Conservation (phyloP, 441 rosid species). For the Erodium moschatum region DNA sequence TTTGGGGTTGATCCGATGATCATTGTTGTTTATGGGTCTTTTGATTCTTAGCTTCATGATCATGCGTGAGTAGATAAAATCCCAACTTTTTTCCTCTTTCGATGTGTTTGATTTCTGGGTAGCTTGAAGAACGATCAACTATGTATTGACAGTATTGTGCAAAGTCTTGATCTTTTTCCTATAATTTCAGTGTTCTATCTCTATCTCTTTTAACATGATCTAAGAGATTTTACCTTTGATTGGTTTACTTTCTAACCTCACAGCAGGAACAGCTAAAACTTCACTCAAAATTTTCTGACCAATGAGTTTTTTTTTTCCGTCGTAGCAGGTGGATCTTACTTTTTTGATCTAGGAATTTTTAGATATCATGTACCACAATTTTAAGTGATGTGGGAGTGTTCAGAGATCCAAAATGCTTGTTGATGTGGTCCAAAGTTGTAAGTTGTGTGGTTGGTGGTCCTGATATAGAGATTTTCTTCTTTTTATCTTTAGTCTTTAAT, state of each 20-base stretch:
- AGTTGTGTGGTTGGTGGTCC: background rate
- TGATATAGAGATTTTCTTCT: background rate
- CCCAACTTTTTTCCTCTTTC: background rate
- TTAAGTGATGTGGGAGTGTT: background rate
- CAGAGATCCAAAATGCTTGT: background rate
- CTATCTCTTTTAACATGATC: background rate
- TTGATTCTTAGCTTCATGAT: background rate
- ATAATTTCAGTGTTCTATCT: background rate
- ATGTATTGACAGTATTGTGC: too few relatives aligned
- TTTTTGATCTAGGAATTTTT: background rate
- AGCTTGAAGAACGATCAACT: background rate
- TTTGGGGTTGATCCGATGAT: constrained; percentile 8
- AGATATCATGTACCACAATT: background rate
- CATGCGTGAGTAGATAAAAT: background rate
- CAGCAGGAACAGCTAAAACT: background rate
- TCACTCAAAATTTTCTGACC: background rate
- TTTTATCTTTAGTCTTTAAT: background rate
- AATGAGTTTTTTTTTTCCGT: background rate
- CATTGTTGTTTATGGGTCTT: background rate
- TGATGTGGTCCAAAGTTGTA: background rate
- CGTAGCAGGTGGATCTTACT: background rate
- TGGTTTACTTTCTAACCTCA: background rate
- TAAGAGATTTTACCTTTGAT: background rate
- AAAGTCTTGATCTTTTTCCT: background rate
- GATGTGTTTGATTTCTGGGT: background rate